Evolutionary conservation across 306 rosid genomes (phyloP).

Genomic region (Lathyrus tuberosus): DNA sequence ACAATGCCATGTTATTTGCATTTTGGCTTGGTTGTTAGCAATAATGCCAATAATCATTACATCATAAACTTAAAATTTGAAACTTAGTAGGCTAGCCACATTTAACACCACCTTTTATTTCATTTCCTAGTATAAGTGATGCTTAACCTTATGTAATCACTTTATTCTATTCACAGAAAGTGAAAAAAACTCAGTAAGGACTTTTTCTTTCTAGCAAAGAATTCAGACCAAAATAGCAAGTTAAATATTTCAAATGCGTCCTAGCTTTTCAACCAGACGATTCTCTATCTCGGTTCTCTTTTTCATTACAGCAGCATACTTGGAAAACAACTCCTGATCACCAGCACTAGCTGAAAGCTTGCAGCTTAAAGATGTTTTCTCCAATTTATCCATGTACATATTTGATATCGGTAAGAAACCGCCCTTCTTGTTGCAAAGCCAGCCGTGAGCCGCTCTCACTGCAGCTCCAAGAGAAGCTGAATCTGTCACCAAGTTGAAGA

Average conservation of each 20-base stretch:
- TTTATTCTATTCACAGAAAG: conserved; percentile 22
- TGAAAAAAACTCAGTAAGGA: background rate
- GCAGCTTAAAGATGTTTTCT: conserved; percentile 70
- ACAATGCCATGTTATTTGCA: background rate
- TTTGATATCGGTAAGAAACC: conserved; percentile 64
- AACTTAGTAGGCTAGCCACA: conserved; percentile 12
- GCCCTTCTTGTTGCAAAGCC: conserved; percentile 74
- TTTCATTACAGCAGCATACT: conserved; percentile 62
- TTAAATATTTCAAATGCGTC: conserved; percentile 52
- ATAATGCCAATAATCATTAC: background rate
- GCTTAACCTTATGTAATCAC: background rate
- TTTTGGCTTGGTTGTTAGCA: background rate
- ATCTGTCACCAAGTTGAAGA: conserved; percentile 56
- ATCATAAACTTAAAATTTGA: background rate
- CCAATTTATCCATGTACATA: conserved; percentile 69
- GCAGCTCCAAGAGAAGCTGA: conserved; percentile 99
- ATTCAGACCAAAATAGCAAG: background rate
- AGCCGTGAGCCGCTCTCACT: conserved; percentile 95
- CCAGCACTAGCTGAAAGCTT: conserved; percentile 70
- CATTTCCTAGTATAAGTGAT: background rate
- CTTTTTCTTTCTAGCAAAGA: background rate
- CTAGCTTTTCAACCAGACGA: conserved; percentile 68
- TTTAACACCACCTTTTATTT: background rate
- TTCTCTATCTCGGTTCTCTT: conserved; percentile 89
- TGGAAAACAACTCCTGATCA: conserved; percentile 56